Evolutionary conservation across 73 alveolate genomes (phyloP).

Genomic region (Symbiodinium pilosum): DNA sequence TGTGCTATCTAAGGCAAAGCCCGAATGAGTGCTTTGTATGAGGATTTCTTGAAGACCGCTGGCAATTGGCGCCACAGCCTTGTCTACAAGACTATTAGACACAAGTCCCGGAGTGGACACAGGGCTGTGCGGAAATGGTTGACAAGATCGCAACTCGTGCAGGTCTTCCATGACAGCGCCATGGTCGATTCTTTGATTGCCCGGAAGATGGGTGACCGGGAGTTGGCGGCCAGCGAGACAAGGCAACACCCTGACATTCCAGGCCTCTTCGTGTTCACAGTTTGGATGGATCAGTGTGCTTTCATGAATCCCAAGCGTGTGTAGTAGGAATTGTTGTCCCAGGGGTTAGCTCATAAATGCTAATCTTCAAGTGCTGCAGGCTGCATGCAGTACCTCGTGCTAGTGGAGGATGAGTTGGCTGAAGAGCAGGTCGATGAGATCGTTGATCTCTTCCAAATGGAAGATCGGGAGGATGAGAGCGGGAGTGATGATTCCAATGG

Average conservation of each 20-base stretch:
- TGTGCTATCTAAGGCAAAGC: not conserved
- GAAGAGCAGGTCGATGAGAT: not conserved
- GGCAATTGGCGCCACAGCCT: slow-evolving; percentile 24
- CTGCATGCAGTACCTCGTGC: slow-evolving; percentile 9
- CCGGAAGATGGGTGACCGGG: not conserved
- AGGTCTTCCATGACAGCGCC: not conserved
- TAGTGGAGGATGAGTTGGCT: slow-evolving; percentile 14
- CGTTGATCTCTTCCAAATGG: not conserved
- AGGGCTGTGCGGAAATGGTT: slow-evolving; percentile 29
- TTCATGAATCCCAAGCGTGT: too few species aligned
- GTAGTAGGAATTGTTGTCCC: too few species aligned
- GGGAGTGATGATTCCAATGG: not conserved
- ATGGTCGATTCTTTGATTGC: not conserved
- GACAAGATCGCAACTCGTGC: not conserved
- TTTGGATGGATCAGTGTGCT: not conserved
- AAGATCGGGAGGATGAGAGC: not conserved
- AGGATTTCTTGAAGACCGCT: not conserved
- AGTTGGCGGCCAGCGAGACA: not conserved
- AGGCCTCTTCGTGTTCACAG: not conserved
- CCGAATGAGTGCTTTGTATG: not conserved
- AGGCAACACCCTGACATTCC: slow-evolving; percentile 36
- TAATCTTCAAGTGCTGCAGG: too few species aligned
- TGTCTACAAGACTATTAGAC: not conserved
- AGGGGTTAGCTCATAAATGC: too few species aligned
- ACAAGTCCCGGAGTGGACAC: not conserved